Base-by-base conservation (phyloP, 1,284 basidiomycete species). In the Cystobasidium pallidum region DNA sequence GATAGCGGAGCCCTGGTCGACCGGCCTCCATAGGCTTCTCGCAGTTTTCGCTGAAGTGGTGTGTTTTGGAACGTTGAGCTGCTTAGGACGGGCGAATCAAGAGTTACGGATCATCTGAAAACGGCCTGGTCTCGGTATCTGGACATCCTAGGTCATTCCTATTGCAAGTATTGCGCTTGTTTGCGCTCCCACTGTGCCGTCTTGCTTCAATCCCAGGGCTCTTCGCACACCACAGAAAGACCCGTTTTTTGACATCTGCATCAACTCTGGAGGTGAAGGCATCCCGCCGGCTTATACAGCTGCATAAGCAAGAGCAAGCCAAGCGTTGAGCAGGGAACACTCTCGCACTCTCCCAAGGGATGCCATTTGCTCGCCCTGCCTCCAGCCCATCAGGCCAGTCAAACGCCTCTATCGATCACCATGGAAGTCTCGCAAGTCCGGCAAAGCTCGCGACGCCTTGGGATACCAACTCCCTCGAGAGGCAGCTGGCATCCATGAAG, bases 361-460 rank as follows among this genome's bases (percentile, higher is more conserved):
- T 70, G 67, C 67, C 67, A 2, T 70, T 70, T 70, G 67, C 67
- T 54, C 67, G 67, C 13, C 67, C 67, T n/a, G 19, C 28, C 13
- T 58, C 67, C 19, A 59, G 52, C 28, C 67, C 67, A 15, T 45
- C 55, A 49, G 57, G 43, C 57, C 45, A 41, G 24, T 32, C 43
- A 3, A 28, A 57, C 28, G 11, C 41, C 34, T 34, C 55, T 15
- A 15, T n/a, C 34, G 2, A 24, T 52, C 24, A 26, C 24, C 17
- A 30, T 36, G 28, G 26, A 24, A 70, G 58, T 58, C 49, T 28
- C 24, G 39, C 19, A 41, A 36, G 13, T 51, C 62, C 62, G 26
- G 47, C 55, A 32, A 61, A 45, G 28, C 45, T 70, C 2, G 67
- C 67, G 19, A 70, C 67, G 15, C 67, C 67, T 19, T 70, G 67